Conservation (phyloP, 2,329 filamentous ascomycete species). For the Xylaria sp. region DNA sequence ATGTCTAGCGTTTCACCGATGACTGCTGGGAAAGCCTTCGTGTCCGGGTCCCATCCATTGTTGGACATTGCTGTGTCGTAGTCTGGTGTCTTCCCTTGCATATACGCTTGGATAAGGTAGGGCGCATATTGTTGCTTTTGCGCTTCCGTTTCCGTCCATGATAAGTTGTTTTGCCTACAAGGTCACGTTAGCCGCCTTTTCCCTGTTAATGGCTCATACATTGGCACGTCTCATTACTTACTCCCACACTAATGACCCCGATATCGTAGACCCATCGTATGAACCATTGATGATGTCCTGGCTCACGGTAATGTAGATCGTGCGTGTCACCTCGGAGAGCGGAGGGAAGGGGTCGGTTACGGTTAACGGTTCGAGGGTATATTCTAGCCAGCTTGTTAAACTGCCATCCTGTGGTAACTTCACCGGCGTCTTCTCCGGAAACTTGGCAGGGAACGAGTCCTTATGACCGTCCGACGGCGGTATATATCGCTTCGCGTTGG, state of each 20-base stretch:
- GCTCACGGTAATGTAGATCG: slow-evolving; percentile 49
- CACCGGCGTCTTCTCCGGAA: slow-evolving; percentile 38
- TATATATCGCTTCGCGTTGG: slow-evolving; percentile 6
- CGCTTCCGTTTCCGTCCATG: slow-evolving; percentile 46
- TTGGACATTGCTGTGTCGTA: slow-evolving; percentile 54
- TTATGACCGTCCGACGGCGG: not conserved
- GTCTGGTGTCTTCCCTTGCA: slow-evolving; percentile 53
- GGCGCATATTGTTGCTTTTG: slow-evolving; percentile 38
- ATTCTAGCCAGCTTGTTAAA: slow-evolving; percentile 46
- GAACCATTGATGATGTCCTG: slow-evolving; percentile 42
- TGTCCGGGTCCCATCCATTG: slow-evolving; percentile 56
- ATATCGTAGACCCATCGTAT: slow-evolving; percentile 31
- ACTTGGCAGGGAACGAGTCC: slow-evolving; percentile 19
- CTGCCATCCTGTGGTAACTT: slow-evolving; percentile 39
- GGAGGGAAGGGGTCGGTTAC: slow-evolving; percentile 40
- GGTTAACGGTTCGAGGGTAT: slow-evolving; percentile 46
- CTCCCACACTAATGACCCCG: slow-evolving; percentile 42
- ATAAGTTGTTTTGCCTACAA: slow-evolving; percentile 43
- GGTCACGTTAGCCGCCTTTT: slow-evolving; percentile 14
- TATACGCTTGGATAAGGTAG: slow-evolving; percentile 56
- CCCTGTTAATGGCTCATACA: not conserved
- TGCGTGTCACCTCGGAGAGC: slow-evolving; percentile 52
- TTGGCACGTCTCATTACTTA: slow-evolving; percentile 21
- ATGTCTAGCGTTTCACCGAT: slow-evolving; percentile 61
- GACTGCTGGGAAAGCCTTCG: slow-evolving; percentile 53